These are phyloP conservation scores for Solanum hybrid DNA, from an alignment of 305 asterid genomes.

Conservation along the genomic window DNA sequence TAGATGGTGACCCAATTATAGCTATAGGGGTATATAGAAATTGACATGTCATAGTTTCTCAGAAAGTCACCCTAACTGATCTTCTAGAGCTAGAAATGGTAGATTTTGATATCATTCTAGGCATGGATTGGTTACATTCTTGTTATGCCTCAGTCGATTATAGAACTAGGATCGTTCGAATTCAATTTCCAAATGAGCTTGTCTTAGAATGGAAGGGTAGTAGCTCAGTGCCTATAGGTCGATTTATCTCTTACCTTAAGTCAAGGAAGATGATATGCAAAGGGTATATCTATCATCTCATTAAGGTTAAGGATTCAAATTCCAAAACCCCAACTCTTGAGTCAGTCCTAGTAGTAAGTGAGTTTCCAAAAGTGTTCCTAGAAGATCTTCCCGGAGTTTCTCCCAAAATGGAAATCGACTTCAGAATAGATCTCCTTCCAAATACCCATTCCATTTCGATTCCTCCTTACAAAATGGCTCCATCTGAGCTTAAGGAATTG, in stretches of 20 bases:
- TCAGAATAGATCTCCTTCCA: not conserved
- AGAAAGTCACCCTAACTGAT: not conserved
- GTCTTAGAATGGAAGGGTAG: not conserved
- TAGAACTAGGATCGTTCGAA: not conserved
- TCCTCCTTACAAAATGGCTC: not conserved
- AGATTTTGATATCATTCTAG: not conserved
- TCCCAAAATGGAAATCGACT: not conserved
- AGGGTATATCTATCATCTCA: not conserved
- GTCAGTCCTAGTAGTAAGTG: not conserved
- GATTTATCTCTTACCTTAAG: not conserved
- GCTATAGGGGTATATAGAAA: not conserved
- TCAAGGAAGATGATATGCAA: not conserved
- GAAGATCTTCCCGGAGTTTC: not conserved
- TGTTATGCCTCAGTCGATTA: not conserved
- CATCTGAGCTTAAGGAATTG: not conserved
- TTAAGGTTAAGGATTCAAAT: not conserved
- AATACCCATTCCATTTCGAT: not conserved
- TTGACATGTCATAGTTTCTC: not conserved
- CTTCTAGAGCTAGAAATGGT: not conserved
- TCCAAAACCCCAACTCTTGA: not conserved
- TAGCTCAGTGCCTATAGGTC: not conserved
- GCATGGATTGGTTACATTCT: not conserved
- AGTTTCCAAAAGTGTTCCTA: not conserved
- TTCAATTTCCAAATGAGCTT: too few species aligned
- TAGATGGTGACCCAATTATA: not conserved